These are phyloP conservation scores for Mycena epipterygia DNA, from an alignment of 768 basidiomycete species.

Conservation along the genomic window DNA sequence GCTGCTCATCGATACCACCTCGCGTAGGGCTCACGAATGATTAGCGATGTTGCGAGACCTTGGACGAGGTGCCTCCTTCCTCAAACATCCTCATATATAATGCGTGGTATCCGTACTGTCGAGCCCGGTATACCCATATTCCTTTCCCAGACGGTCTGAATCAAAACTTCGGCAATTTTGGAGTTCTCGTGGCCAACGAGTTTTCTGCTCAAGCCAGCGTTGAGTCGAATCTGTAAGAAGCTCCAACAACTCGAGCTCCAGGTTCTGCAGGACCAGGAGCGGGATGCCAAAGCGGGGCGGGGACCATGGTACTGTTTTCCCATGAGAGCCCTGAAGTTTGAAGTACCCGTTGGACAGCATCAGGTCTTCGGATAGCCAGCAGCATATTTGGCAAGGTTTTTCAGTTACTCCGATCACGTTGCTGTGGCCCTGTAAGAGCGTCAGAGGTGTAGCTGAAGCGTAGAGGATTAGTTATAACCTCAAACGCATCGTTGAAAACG, in stretches of 20 bases:
- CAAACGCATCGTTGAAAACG: conserved; percentile 16
- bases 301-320: conserved; percentile 15
- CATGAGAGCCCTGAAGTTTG: background rate
- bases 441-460: background rate
- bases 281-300: conserved; percentile 23
- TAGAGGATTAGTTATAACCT: background rate
- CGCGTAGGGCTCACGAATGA: too few species aligned
- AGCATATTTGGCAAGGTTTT: conserved; percentile 17
- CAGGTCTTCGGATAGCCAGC: conserved; percentile 24
- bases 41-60: too few species aligned
- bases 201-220: conserved; percentile 13
- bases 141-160: background rate
- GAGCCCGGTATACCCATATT: background rate
- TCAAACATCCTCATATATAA: background rate
- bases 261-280: background rate
- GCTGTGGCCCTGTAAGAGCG: conserved; percentile 8
- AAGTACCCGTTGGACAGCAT: conserved; percentile 8
- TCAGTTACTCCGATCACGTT: conserved; percentile 11
- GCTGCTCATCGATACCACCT: too few species aligned
- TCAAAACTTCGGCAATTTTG: background rate
- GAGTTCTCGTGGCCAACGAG: background rate
- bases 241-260: conserved; percentile 17
- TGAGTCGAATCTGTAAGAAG: conserved; percentile 11
- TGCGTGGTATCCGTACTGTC: background rate
- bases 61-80: too few species aligned